Base-by-base conservation (phyloP, 1,284 basidiomycete species). In the Cutaneotrichosporon curvatum region DNA sequence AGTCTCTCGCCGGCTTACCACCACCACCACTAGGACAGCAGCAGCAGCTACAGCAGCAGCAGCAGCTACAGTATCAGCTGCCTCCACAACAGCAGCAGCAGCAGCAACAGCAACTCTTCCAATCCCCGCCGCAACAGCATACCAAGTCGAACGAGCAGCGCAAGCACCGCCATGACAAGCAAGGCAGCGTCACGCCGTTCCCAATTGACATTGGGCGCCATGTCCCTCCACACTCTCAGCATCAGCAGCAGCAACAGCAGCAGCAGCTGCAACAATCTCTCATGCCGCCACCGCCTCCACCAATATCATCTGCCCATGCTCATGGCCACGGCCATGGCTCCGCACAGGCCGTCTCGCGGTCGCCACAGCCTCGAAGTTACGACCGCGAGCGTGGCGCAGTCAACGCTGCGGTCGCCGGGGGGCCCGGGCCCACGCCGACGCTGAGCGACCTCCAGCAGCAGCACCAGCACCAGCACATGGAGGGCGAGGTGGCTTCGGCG, bases 111-210 rank as follows among this genome's bases (percentile, higher is more conserved):
- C n/a, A n/a, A n/a, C n/a, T n/a, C n/a, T n/a, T n/a, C n/a, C n/a
- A n/a, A n/a, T n/a, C n/a, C n/a, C n/a, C n/a, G n/a, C 18, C 41
- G 28, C 33, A 33, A 35, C 16, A 36, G 28, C 28, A 30, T 14
- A 30, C 14, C 28, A 34, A 15, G 14, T 34, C 32, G 32, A 34
- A 34, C 41, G 7, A 42, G 37, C 14, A 34, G 8, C 37, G 33
- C 37, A 48, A 47, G 23, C 45, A 37, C 11, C 37, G 32, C 33
- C 46, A 43, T 23, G 40, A 46, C 18, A 20, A 23, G n/a, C 48
- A 51, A 32, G 45, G 25, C 12, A 53, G 48, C 36, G 62, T 68
- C 8, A 66, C 67, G 10, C 65, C 65, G 1, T 67, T 66, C 50
- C 67, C 65, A 0, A 43, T 62, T 5, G 62, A 65, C 46, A 47